Evolutionary conservation across 2,329 filamentous ascomycete genomes (phyloP), one percentile per base, ranked within the genome.

Genomic region (Sphaerostilbella broomeana): DNA sequence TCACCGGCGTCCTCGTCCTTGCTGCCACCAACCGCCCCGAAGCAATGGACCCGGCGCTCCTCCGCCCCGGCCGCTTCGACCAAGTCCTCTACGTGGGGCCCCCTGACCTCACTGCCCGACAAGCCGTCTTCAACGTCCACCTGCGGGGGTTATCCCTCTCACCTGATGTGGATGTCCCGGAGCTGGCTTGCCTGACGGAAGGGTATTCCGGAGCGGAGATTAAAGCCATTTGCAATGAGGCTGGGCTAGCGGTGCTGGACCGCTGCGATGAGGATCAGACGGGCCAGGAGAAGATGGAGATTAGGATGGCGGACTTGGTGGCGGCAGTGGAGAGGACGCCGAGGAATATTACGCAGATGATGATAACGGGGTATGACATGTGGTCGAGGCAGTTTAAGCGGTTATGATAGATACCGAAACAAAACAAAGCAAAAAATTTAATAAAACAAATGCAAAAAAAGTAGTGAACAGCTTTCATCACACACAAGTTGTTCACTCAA

Each of bases 1-100:
- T 94, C 15, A 81, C 81, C 39, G 85, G 85, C 42, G 88, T 97
- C 1, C 75, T 94, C 43, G 82, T 95, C 11, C 76, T 97, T 13
- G 90, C 86, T 0, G 90, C 90, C 3, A 97, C 90, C 0, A 97
- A 97, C 63, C 79, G 86, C 38, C 90, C 90, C 0, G 84, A 94
- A 53, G 73, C 81, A 2, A 75, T 97, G 15, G 90, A 97, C 56
- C 77, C 86, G 1, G 90, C 90, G 1, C 72, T 97, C 22, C 76
- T 95, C 56, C 78, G 90, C 1, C 84, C 87, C 0, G 90, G 90
- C 2, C 77, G 90, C 19, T 86, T 97, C 59, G 87, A 94, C 54
- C 77, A 83, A 49, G 72, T 88, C 22, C 75, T 95, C 31, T 95
- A 94, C 58, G 86, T 95, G 29, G 84, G 86, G 0, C 84, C 86